These are phyloP conservation scores for Globisporangium recalcitrans DNA, from an alignment of 352 stramenopile genomes.

Conservation along the genomic window DNA sequence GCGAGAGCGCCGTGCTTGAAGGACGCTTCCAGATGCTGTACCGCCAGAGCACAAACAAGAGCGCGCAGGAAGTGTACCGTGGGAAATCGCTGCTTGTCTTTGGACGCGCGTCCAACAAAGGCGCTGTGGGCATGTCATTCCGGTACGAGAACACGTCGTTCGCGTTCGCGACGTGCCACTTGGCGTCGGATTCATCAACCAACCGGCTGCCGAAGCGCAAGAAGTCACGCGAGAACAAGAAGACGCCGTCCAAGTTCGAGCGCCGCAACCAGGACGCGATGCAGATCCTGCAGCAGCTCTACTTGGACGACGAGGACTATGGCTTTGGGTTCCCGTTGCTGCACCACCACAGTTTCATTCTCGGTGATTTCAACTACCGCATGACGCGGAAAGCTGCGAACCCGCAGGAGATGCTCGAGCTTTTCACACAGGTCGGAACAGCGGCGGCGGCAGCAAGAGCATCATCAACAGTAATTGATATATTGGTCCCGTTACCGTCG, in stretches of 20 bases:
- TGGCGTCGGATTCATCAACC: constrained; percentile 76
- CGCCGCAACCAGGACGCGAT: constrained; percentile 79
- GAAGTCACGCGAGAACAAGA: constrained; percentile 9
- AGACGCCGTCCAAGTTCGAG: constrained; percentile 59
- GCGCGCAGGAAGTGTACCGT: constrained; percentile 64
- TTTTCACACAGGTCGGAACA: constrained; percentile 16
- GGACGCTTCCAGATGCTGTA: constrained; percentile 68
- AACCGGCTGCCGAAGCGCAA: constrained; percentile 35
- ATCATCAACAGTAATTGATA: constrained; percentile 3
- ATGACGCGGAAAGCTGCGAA: constrained; percentile 45
- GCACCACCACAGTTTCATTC: constrained; percentile 85
- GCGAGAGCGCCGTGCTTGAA: constrained; percentile 49
- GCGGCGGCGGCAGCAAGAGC: background rate
- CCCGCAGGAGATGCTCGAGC: constrained; percentile 51
- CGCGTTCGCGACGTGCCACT: constrained; percentile 72
- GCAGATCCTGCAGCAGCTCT: constrained; percentile 77
- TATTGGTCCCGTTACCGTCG: constrained; percentile 10
- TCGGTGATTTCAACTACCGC: constrained; percentile 90
- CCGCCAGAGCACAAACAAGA: constrained; percentile 46
- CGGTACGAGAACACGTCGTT: constrained; percentile 58
- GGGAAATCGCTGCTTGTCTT: constrained; percentile 78
- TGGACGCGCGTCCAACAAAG: constrained; percentile 69
- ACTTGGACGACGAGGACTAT: constrained; percentile 78
- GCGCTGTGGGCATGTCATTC: constrained; percentile 55
- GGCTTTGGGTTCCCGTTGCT: constrained; percentile 79